Evolutionary conservation across 805 yeast species (phyloP).

Genomic region (Yamadazyma akitaensis): DNA sequence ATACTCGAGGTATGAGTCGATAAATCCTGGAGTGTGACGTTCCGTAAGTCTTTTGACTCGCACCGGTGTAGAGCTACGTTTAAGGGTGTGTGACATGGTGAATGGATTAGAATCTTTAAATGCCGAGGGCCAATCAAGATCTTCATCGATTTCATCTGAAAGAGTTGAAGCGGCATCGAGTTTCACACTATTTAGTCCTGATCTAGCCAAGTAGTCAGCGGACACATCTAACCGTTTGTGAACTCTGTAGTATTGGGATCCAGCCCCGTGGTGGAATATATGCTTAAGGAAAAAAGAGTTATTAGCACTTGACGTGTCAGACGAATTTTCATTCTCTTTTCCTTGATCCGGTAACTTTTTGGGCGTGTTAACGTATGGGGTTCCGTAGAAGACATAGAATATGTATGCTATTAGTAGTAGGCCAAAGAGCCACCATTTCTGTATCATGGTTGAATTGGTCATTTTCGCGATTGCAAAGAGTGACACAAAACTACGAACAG

Average conservation of each 20-base stretch:
- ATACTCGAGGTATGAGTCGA: slow-evolving; percentile 63
- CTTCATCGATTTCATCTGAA: slow-evolving; percentile 19
- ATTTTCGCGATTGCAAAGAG: not conserved
- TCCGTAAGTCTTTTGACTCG: slow-evolving; percentile 28
- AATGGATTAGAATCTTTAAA: slow-evolving; percentile 37
- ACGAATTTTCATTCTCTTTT: no score
- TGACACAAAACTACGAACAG: not conserved
- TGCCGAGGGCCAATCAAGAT: slow-evolving; percentile 36
- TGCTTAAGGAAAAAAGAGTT: slow-evolving; percentile 43
- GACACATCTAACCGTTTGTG: slow-evolving; percentile 55
- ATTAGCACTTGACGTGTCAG: no score
- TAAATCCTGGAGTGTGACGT: slow-evolving; percentile 52
- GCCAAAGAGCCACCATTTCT: not conserved
- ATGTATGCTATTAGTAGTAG: not conserved
- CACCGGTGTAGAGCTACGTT: slow-evolving; percentile 16
- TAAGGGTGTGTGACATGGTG: slow-evolving; percentile 31
- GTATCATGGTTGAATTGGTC: not conserved
- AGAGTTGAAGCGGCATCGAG: slow-evolving; percentile 3
- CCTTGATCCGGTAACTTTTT: no score
- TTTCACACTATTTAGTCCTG: slow-evolving; percentile 5
- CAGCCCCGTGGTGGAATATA: slow-evolving; percentile 60
- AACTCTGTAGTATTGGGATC: slow-evolving; percentile 30
- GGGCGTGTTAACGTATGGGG: not conserved
- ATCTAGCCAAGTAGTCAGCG: slow-evolving; percentile 26
- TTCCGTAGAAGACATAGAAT: not conserved